Evolutionary conservation across 768 basidiomycete genomes (phyloP), one percentile per base, ranked within the genome.

Genomic region (Boletus subcaerulescens): DNA sequence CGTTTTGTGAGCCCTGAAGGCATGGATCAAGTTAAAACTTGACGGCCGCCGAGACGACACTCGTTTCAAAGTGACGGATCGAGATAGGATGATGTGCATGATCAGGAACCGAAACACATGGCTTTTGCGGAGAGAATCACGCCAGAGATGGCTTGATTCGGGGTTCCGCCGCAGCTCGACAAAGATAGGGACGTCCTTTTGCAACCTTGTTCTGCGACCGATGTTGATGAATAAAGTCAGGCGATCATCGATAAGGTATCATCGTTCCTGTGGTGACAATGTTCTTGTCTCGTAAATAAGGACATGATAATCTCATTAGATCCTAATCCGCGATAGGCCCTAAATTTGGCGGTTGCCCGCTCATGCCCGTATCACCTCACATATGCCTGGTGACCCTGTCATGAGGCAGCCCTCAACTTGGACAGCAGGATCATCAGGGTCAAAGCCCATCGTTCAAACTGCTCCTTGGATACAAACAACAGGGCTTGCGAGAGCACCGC

Each of bases 401-500:
- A 70, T 18, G 59, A 47, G 2, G 46, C n/a, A 10, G 52, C 26
- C 22, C 56, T 50, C 32, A 69, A 50, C 58, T 61, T 77, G 31
- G 81, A 71, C 35, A 73, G 73, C 40, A 87, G 55, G 22, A 84
- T 69, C 77, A 91, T 84, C 55, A 94, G 80, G 13, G 79, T 72
- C 51, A 93, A 75, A 1, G 92, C 86, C 82, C 89, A 96, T 5
- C 82, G 83, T 69, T 99, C 97, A 64, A 99, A 95, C 65, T 94
- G 91, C 65, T 98, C 96, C 73, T 99, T 99, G 59, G 93, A 91
- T 76, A 96, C 89, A 77, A 99, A 99, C 50, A 98, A 74, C 59
- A 99, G 78, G 3, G 94, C 96, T 71, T 99, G 97, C 9, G 93
- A 91, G 14, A 99, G 74, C 13, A 98, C 95, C 0, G 96, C 97